phyloP scores from a whole-genome alignment of 2,329 filamentous ascomycete genomes.

The Colletotrichum gigasporum region DNA sequence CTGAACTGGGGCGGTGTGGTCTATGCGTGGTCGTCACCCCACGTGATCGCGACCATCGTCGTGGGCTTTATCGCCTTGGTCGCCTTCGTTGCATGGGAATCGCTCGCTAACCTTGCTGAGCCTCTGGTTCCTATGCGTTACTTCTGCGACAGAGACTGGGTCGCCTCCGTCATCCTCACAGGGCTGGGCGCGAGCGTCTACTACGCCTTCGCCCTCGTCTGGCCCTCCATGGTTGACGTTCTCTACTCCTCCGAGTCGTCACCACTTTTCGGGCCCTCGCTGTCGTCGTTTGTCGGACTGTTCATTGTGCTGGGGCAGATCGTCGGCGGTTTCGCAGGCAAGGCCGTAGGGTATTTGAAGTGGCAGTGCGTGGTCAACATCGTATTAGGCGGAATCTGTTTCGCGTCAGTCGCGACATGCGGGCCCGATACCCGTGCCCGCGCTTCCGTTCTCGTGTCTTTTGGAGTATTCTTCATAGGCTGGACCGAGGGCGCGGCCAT shows the following conservation, averaged over 20 bases:
- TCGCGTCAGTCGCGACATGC: slow-evolving; percentile 40
- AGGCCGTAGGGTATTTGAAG: slow-evolving; percentile 41
- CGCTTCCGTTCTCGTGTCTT: slow-evolving; percentile 39
- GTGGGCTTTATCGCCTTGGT: slow-evolving; percentile 36
- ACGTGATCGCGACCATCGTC: slow-evolving; percentile 42
- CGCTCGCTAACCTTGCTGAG: slow-evolving; percentile 40
- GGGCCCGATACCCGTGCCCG: slow-evolving; percentile 38
- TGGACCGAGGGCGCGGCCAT: slow-evolving; percentile 46
- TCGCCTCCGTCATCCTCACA: slow-evolving; percentile 41
- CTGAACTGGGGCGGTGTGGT: slow-evolving; percentile 42
- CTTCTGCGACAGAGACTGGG: slow-evolving; percentile 44
- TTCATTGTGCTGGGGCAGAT: slow-evolving; percentile 40
- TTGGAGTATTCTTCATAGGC: slow-evolving; percentile 46
- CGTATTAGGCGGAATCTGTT: slow-evolving; percentile 41
- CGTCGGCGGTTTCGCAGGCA: slow-evolving; percentile 37
- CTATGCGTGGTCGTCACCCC: slow-evolving; percentile 43
- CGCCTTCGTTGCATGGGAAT: slow-evolving; percentile 40
- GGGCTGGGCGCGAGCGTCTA: slow-evolving; percentile 48
- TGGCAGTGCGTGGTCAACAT: slow-evolving; percentile 43
- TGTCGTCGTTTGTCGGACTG: slow-evolving; percentile 39
- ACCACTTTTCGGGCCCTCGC: slow-evolving; percentile 37
- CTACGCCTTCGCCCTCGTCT: slow-evolving; percentile 48
- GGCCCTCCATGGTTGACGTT: slow-evolving; percentile 45
- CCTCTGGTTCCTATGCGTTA: slow-evolving; percentile 47
- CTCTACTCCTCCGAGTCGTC: slow-evolving; percentile 39